A percentile compares a stretch with the other conserved stretches of the same genome.
phyloP scores from a whole-genome alignment of 2,329 filamentous ascomycete species.

The Fusarium redolens region DNA sequence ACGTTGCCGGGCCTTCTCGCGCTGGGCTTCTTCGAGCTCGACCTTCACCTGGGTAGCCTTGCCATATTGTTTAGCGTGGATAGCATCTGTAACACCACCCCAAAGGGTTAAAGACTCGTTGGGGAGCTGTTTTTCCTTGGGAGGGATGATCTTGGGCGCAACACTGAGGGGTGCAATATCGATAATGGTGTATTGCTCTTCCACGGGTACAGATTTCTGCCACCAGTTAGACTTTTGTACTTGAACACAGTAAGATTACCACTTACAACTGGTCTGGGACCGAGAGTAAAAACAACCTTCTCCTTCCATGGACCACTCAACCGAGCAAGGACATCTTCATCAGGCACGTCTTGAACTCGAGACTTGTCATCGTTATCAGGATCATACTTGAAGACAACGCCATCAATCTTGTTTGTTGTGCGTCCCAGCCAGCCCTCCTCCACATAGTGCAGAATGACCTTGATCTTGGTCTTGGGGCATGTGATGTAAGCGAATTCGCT shows the following conservation, averaged over 20 bases:
- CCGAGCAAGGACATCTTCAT: constrained; percentile 83
- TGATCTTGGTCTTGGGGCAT: constrained; percentile 89
- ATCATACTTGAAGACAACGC: constrained; percentile 91
- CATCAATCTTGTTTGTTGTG: constrained; percentile 90
- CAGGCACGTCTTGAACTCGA: constrained; percentile 86
- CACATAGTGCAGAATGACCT: constrained; percentile 91
- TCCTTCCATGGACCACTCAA: constrained; percentile 90
- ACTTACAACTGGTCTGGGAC: constrained; percentile 71
- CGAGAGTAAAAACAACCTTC: constrained; percentile 70
- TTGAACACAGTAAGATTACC: background rate
- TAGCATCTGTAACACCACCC: constrained; percentile 87
- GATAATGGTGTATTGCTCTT: constrained; percentile 80
- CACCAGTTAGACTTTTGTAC: constrained; percentile 7
- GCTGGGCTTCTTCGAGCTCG: constrained; percentile 90
- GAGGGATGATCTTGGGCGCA: constrained; percentile 81
- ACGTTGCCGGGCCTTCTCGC: constrained; percentile 84
- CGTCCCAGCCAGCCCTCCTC: constrained; percentile 96
- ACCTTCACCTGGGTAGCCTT: constrained; percentile 89
- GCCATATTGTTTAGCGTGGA: constrained; percentile 82
- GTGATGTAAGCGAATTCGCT: constrained; percentile 89
- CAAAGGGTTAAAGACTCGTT: constrained; percentile 93
- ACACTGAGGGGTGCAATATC: constrained; percentile 88
- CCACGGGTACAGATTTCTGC: constrained; percentile 58
- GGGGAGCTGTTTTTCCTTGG: constrained; percentile 79
- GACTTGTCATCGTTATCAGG: constrained; percentile 84